Evolutionary conservation across 2,329 filamentous ascomycete species (phyloP).

Genomic region (Venturia aucupariae): DNA sequence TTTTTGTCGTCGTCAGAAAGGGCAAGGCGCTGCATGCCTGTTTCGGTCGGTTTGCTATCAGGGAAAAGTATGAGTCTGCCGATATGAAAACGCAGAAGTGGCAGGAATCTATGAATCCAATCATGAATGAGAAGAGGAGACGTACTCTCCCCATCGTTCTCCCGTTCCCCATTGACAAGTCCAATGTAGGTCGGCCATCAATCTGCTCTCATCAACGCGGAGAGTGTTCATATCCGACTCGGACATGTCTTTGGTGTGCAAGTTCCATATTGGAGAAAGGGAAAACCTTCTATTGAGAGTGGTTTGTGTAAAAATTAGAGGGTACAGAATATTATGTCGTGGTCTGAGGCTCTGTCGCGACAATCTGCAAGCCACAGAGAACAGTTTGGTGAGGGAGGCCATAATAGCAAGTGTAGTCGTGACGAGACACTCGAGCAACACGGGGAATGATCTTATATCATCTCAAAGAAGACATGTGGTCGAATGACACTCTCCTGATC

Average conservation of each 20-base stretch:
- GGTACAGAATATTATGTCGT: neutral
- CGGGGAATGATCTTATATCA: neutral
- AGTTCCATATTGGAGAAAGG: slow-evolving; percentile 17
- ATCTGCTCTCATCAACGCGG: slow-evolving; percentile 48
- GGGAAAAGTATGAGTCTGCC: neutral
- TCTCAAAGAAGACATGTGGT: neutral
- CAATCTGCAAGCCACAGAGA: neutral
- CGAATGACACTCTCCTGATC: neutral
- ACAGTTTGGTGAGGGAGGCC: neutral
- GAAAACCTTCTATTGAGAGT: neutral
- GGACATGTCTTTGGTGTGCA: slow-evolving; percentile 39
- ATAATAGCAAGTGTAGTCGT: neutral
- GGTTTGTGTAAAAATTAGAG: neutral
- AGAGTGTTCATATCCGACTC: slow-evolving; percentile 43
- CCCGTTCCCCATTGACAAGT: slow-evolving; percentile 60
- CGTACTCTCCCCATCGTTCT: slow-evolving; percentile 58
- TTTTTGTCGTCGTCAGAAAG: slow-evolving; percentile 62
- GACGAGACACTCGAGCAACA: neutral
- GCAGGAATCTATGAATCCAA: neutral
- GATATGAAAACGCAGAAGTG: neutral
- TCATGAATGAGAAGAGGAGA: neutral
- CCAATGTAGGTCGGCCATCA: slow-evolving; percentile 56
- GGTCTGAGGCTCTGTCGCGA: neutral
- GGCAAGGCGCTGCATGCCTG: slow-evolving; percentile 67
- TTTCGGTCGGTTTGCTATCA: slow-evolving; percentile 47